Base-by-base conservation (phyloP, 2,329 filamentous ascomycete species). In the Myriosclerotinia scirpicola region DNA sequence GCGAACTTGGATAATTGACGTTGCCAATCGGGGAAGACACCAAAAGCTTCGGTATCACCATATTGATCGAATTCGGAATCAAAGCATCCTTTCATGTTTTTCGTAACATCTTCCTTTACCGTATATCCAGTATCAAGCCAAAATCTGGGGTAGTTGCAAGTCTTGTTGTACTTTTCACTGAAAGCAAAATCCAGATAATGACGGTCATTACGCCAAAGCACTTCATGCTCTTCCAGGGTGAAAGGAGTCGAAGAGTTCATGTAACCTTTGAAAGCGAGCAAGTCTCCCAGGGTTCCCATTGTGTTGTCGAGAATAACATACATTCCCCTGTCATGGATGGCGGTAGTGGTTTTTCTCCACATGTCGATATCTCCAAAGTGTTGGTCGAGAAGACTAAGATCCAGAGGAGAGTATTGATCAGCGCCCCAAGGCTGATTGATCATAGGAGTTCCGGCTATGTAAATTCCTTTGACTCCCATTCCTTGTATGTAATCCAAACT, bases 251-350 rank as follows among this genome's bases (percentile, higher is more conserved):
- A 85, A 2, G 74, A 76, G 72, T 89, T 89, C 68, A 86, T 77
- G 70, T 82, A 85, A 0, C 85, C 85, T 64, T 87, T 78, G 74
- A 88, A 89, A 7, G 84, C 85, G 68, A 89, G 82, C 62, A 89
- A 78, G 71, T 89, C 85, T 61, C 84, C 83, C 82, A 89, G 81
- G 3, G 87, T 90, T 55, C 84, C 60, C 53, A 63, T 52, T 2
- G 87, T 89, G 72, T 89, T 89, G 74, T 89, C 87, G 67, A 89
- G 76, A 42, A 90, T 78, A 52, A 89, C 85, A 77, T 88, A 88
- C 86, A 90, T 89, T 64, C 81, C 83, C 40, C 84, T 80, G 3
- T 76, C 76, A 71, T 90, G 87, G n/a, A 89, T 86, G 58, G 85
- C 85, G 11, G 81, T 78, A 63, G 89, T 83, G 2, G 82, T 81